phyloP scores from a whole-genome alignment of 495 filamentous ascomycete species.

The Aspergillus sclerotiicarbonarius region DNA sequence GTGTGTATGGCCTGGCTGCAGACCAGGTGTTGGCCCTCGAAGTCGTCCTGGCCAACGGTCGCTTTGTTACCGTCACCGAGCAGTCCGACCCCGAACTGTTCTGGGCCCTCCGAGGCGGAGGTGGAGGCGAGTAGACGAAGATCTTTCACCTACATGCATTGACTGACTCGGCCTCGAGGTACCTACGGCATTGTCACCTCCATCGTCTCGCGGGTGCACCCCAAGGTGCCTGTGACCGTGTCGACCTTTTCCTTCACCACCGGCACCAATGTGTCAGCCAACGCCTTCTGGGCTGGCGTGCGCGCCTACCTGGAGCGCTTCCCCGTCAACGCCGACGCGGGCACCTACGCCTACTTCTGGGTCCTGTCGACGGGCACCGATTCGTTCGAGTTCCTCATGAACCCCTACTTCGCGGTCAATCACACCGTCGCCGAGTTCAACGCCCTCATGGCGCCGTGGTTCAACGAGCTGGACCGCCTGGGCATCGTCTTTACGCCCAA shows the following conservation, averaged over 20 bases:
- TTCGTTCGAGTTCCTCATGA: slow-evolving; percentile 35
- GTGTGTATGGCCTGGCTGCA: slow-evolving; percentile 29
- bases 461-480: slow-evolving; percentile 31
- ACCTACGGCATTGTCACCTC: slow-evolving; percentile 55
- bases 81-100: slow-evolving; percentile 57
- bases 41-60: slow-evolving; percentile 57
- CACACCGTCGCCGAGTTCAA: slow-evolving; percentile 46
- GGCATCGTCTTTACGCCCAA: slow-evolving; percentile 41
- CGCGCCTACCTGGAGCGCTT: slow-evolving; percentile 48
- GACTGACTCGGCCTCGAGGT: neutral
- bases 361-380: slow-evolving; percentile 17
- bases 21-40: slow-evolving; percentile 46
- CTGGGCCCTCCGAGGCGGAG: slow-evolving; percentile 49
- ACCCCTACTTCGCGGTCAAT: slow-evolving; percentile 51
- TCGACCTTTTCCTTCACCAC: slow-evolving; percentile 43
- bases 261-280: slow-evolving; percentile 27
- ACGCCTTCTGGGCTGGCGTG: slow-evolving; percentile 51
- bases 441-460: slow-evolving; percentile 45
- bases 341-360: slow-evolving; percentile 55
- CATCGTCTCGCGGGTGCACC: slow-evolving; percentile 45
- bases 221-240: slow-evolving; percentile 36
- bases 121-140: slow-evolving; percentile 18
- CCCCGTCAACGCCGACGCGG: slow-evolving; percentile 45
- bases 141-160: neutral
- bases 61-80: slow-evolving; percentile 49